phyloP scores from a whole-genome alignment of 805 yeast species.

The Nakazawaea molendinolei region DNA sequence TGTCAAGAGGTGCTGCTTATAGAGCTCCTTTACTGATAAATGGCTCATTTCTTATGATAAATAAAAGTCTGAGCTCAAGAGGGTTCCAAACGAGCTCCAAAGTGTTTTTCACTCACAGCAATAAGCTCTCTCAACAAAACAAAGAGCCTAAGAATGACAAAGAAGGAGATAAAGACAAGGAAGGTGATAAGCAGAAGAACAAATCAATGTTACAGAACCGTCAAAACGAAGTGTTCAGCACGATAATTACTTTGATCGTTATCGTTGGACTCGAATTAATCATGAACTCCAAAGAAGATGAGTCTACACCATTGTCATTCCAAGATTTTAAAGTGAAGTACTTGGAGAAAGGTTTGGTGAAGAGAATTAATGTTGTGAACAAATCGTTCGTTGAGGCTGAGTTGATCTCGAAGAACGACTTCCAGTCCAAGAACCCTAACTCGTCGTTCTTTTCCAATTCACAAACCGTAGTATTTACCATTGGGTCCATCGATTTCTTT shows the following conservation, averaged over 20 bases:
- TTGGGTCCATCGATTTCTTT: constrained; percentile 86
- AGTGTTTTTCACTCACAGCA: background rate
- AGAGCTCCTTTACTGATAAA: no score
- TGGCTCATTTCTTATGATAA: no score
- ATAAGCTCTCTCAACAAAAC: constrained; percentile 1
- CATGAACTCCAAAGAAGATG: constrained; percentile 2
- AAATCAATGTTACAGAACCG: no score
- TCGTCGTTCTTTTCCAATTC: constrained; percentile 13
- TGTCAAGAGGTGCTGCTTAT: no score
- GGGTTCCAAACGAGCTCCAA: background rate
- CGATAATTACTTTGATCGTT: constrained; percentile 1
- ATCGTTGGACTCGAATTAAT: constrained; percentile 2
- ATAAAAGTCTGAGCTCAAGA: constrained; percentile 1
- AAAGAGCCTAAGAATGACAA: constrained; percentile 9
- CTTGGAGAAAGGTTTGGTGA: constrained; percentile 73
- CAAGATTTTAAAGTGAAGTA: constrained; percentile 80
- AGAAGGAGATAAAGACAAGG: constrained; percentile 5
- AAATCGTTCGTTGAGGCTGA: constrained; percentile 68
- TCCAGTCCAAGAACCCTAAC: constrained; percentile 19
- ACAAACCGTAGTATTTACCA: constrained; percentile 47
- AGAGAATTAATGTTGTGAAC: constrained; percentile 69
- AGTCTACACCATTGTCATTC: constrained; percentile 57
- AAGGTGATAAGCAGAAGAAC: no score
- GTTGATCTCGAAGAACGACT: constrained; percentile 24
- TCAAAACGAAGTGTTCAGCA: constrained; percentile 10